Evolutionary conservation across 192 early-diverging fungal species (phyloP), one percentile per base, ranked within the genome.

Genomic region (Backusella tuberculispora): DNA sequence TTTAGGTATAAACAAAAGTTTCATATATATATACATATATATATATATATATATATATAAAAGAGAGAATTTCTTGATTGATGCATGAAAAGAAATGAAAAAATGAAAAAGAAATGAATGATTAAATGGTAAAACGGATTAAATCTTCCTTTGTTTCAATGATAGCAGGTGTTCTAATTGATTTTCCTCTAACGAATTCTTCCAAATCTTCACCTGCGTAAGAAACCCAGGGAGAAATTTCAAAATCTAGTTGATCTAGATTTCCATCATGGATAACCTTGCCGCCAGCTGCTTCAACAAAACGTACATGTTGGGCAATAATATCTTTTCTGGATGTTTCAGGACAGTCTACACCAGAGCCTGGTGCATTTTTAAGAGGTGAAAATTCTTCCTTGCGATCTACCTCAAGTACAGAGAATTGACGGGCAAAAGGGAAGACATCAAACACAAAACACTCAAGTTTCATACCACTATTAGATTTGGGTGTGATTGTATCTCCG

Each of bases 371-470:
- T 89, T 99, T 99, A 64, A 99, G 83, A 19, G 98, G 98, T 24
- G 94, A 95, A 76, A 99, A 99, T 85, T 99, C 97, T 67, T 99
- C 98, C 44, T 87, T 89, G 60, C 98, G 92, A 69, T 92, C 91
- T 42, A 93, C 92, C 81, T 99, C 97, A 53, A 99, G 87, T 42
- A 98, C 96, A 38, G 97, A 95, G 86, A 99, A 88, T 41, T 85
- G 75, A 72, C 96, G 81, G 45, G 92, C 91, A 75, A 91, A 96
- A 29, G 98, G 97, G 82, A 99, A 96, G 5, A 99, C 97, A 83
- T 99, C 98, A 91, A 99, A 99, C 45, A 99, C 97, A 85, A 99
- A 99, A 78, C 96, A 88, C 85, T 99, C 98, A 7, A 99, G 89
- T 86, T 99, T 99, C 90, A 99, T 96, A 46, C 97, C 98, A 77